These are phyloP conservation scores for Phytopythium mirpurense DNA, from an alignment of 352 stramenopile genomes.

Conservation along the genomic window DNA sequence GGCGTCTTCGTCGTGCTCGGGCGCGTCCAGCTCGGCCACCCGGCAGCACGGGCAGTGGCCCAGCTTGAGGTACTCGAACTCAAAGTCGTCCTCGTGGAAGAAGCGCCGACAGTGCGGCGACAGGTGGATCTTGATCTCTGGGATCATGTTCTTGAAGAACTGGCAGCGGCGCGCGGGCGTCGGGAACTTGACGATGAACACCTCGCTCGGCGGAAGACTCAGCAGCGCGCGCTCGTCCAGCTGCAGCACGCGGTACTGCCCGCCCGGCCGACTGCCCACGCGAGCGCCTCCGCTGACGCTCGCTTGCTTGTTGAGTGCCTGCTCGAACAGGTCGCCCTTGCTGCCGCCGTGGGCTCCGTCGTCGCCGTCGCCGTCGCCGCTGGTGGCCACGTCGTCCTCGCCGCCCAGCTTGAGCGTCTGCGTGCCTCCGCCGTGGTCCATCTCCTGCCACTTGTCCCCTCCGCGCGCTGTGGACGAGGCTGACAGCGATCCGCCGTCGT, in stretches of 20 bases:
- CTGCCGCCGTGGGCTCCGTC: not conserved
- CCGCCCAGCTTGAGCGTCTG: conserved; percentile 81
- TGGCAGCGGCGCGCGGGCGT: conserved; percentile 44
- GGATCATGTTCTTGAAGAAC: conserved; percentile 93
- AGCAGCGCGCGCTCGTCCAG: conserved; percentile 70
- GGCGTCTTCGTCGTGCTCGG: conserved; percentile 13
- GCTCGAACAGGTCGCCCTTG: conserved; percentile 64
- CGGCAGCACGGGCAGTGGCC: conserved; percentile 89
- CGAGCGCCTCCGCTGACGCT: conserved; percentile 34
- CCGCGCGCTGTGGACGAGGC: conserved; percentile 2
- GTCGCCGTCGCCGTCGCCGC: conserved; percentile 30
- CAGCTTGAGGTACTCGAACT: conserved; percentile 90
- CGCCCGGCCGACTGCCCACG: conserved; percentile 21
- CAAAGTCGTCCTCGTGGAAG: conserved; percentile 95
- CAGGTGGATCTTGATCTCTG: conserved; percentile 90
- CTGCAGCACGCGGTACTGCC: conserved; percentile 67
- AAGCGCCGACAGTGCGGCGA: conserved; percentile 89
- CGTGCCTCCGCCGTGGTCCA: conserved; percentile 49
- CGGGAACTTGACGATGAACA: conserved; percentile 85
- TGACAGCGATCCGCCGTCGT: conserved; percentile 6
- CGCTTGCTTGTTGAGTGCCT: conserved; percentile 83
- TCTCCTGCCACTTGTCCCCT: conserved; percentile 46
- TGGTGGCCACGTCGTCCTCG: conserved; percentile 40
- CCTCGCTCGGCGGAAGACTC: conserved; percentile 70
- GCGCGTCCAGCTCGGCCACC: conserved; percentile 36